Percentiles rank a stretch among this genome's conserved stretches.
These are phyloP conservation scores for Corylus americana DNA, from an alignment of 306 rosid genomes.

Conservation along the genomic window DNA sequence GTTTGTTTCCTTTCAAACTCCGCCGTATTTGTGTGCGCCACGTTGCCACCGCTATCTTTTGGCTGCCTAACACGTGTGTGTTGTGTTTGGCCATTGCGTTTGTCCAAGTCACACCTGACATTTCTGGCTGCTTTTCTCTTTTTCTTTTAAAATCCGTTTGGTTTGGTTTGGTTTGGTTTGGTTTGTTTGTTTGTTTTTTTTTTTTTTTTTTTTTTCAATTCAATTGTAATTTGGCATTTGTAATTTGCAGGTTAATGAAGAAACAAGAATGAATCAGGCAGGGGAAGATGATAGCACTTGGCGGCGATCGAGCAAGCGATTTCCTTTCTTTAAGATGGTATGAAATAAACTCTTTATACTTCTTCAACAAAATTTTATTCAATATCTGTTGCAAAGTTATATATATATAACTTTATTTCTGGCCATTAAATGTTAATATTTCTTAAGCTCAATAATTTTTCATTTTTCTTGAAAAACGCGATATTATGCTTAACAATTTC, in stretches of 20 bases:
- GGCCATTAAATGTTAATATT: too few species aligned
- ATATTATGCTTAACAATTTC: too few species aligned
- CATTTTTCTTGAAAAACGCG: too few species aligned
- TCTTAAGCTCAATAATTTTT: too few species aligned
- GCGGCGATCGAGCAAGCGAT: slow-evolving; percentile 20
- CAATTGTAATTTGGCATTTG: slow-evolving; percentile 18
- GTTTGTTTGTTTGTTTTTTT: not conserved
- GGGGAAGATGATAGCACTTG: slow-evolving; percentile 7
- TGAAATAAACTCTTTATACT: not conserved
- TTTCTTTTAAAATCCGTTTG: not conserved
- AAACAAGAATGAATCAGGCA: slow-evolving; percentile 2
- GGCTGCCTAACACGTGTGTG: not conserved
- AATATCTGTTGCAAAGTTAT: not conserved
- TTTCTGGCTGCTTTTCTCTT: not conserved
- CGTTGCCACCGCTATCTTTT: not conserved
- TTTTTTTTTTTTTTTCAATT: not conserved
- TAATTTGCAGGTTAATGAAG: slow-evolving; percentile 40
- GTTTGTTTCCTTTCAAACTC: not conserved
- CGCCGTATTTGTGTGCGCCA: slow-evolving; percentile 10
- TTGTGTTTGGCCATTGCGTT: not conserved
- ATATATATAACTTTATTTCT: too few species aligned
- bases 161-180: not conserved
- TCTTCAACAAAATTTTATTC: not conserved
- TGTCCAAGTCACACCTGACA: not conserved
- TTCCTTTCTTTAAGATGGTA: slow-evolving; percentile 8